phyloP scores from a whole-genome alignment of 805 yeast genomes.

The Naumovozyma dairenensis region DNA sequence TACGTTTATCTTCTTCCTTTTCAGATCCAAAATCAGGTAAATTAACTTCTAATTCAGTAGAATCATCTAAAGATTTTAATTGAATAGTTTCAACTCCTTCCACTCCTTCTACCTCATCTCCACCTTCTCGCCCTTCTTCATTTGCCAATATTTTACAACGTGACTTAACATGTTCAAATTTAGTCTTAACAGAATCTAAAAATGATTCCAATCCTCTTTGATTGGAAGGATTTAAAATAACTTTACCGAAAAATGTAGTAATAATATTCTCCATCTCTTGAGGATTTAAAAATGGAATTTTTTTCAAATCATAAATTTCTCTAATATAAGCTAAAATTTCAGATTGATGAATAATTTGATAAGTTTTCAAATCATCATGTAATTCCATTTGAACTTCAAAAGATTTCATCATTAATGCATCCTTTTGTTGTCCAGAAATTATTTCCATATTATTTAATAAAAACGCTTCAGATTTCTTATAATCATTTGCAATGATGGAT shows the following conservation, averaged over 20 bases:
- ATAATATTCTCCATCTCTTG: conserved; percentile 37
- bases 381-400: conserved; percentile 65
- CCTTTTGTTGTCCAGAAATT: conserved; percentile 76
- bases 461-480: conserved; percentile 41
- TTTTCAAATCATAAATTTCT: conserved; percentile 32
- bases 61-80: conserved; percentile 78
- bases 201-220: conserved; percentile 66
- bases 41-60: conserved; percentile 59
- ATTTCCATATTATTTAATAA: conserved; percentile 54
- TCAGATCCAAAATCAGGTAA: conserved; percentile 51
- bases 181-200: conserved; percentile 60
- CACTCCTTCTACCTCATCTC: conserved; percentile 35
- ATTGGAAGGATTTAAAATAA: conserved; percentile 29
- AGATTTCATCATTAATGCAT: conserved; percentile 85
- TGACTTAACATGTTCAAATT: conserved; percentile 61
- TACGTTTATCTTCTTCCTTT: conserved; percentile 33
- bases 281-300: conserved; percentile 24
- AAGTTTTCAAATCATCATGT: conserved; percentile 42
- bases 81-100: conserved; percentile 76
- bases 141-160: conserved; percentile 59
- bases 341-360: conserved; percentile 69
- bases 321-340: conserved; percentile 64
- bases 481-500: conserved; percentile 40
- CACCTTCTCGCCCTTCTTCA: conserved; percentile 35
- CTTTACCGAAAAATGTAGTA: conserved; percentile 56